Percentiles rank a stretch among this genome's conserved stretches.
These are phyloP conservation scores for Pseudogymnoascus sp. DNA, from an alignment of 2,329 filamentous ascomycete species.

Conservation along the genomic window DNA sequence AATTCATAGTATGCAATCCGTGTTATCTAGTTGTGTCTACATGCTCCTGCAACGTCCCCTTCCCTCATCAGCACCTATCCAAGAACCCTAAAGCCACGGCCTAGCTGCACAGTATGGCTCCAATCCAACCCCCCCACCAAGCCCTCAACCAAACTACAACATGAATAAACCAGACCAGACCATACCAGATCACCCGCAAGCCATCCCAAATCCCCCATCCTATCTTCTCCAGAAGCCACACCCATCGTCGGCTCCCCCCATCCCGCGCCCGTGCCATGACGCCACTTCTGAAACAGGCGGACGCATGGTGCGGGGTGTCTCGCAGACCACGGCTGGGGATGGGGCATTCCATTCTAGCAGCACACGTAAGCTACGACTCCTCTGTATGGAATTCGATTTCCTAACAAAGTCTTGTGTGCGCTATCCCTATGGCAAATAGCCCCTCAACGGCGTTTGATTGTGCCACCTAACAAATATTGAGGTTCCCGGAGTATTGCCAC, in stretches of 20 bases:
- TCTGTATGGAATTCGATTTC: neutral
- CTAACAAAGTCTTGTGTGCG: neutral
- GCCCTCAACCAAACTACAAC: neutral
- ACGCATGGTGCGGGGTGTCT: slow-evolving; percentile 5
- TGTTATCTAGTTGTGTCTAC: neutral
- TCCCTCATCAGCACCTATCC: neutral
- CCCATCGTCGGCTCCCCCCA: neutral
- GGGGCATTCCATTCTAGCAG: neutral
- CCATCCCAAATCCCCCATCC: neutral
- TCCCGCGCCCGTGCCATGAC: slow-evolving; percentile 1
- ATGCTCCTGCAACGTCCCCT: neutral
- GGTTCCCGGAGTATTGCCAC: neutral
- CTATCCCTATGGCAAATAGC: neutral
- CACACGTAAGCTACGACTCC: neutral
- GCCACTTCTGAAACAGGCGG: slow-evolving; percentile 6
- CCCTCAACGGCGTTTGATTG: neutral
- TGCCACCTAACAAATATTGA: neutral
- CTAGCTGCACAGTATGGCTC: neutral
- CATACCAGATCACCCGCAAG: neutral
- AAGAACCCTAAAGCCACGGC: neutral
- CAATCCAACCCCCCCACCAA: neutral
- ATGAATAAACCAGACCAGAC: neutral
- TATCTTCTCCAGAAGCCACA: neutral
- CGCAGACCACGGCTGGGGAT: neutral
- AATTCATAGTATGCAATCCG: neutral